Conservation (phyloP, 768 basidiomycete genomes). For the Tricholoma sp. region DNA sequence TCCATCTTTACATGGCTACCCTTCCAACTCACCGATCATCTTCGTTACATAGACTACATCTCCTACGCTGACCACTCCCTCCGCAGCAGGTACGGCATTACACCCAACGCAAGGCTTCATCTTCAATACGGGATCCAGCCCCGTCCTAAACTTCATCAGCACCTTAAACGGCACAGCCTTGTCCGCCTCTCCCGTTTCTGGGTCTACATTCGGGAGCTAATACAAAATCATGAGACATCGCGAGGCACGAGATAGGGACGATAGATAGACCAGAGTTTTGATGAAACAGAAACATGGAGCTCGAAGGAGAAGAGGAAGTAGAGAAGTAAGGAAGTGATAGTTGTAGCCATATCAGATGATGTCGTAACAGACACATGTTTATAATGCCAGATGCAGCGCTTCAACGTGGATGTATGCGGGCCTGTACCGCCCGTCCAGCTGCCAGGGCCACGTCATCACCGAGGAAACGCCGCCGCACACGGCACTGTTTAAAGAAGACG, state of each 20-base stretch:
- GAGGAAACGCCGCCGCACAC: no score
- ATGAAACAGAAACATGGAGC: background rate
- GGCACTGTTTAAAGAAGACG: no score
- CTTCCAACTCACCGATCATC: slow-evolving; percentile 15
- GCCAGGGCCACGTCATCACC: no score
- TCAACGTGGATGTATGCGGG: no score
- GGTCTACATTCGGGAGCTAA: slow-evolving; percentile 71
- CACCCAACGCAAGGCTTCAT: slow-evolving; percentile 62
- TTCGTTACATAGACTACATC: slow-evolving; percentile 51
- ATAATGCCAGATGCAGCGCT: no score
- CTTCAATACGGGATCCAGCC: slow-evolving; percentile 44
- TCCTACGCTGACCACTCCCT: slow-evolving; percentile 55
- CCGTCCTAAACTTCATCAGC: slow-evolving; percentile 66
- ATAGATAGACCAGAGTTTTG: background rate
- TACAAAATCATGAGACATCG: background rate
- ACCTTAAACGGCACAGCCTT: slow-evolving; percentile 73
- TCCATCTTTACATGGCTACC: no score
- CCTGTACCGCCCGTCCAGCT: no score
- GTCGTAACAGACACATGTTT: no score
- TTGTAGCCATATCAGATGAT: no score
- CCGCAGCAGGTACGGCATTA: slow-evolving; percentile 49
- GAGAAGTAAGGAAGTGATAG: no score
- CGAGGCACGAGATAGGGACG: background rate
- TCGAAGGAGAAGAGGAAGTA: no score
- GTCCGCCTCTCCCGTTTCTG: slow-evolving; percentile 60